A percentile compares a stretch with the other conserved stretches of the same genome.
These are phyloP conservation scores for maize (Zea mays) DNA, from an alignment of 176 grass and related monocot genomes.

Conservation along the genomic window Zm-B73-REFERENCE-NAM-5.0 NC_050103.1:85628501-85629000, in stretches of 20 bases:
- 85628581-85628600: constrained; percentile 86
- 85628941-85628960: constrained; percentile 4
- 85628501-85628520: constrained; percentile 86
- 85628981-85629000: not conserved
- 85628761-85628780: constrained; percentile 12
- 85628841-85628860: not conserved
- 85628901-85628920: not conserved
- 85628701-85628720: not conserved
- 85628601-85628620: constrained; percentile 99
- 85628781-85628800: constrained; percentile 16
- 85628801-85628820: constrained; percentile 18
- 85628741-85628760: not conserved
- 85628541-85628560: constrained; percentile 93
- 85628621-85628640: constrained; percentile 95
- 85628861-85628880: not conserved
- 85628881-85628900: constrained; percentile 9
- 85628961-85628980: constrained; percentile 8
- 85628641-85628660: constrained; percentile 88
- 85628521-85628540: constrained; percentile 90
- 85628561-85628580: constrained; percentile 96
- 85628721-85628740: not conserved
- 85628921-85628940: not conserved
- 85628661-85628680: constrained; percentile 47
- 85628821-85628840: constrained; percentile 1
- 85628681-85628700: not conserved